Evolutionary conservation across 2,329 filamentous ascomycete genomes (phyloP), one percentile per base, ranked within the genome.

Genomic region (Aspergillus tamarii): DNA sequence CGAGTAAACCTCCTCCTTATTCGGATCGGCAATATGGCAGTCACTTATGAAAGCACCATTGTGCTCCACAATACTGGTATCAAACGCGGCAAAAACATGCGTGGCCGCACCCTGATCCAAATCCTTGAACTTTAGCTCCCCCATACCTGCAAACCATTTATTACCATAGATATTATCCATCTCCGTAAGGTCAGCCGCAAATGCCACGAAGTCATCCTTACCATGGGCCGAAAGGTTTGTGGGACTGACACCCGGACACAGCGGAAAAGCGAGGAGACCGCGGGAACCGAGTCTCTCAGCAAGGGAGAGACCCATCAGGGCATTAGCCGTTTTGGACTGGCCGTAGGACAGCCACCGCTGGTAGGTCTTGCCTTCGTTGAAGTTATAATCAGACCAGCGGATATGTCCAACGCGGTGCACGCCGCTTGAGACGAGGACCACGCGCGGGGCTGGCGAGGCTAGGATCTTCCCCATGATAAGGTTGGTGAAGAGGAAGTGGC

Each of bases 361-460:
- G 57, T 76, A 76, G 0, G 61, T 67, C 21, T 70, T 68, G 10
- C 71, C 72, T 7, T 66, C 63, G 26, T 77, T 73, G 64, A 84
- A 84, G 39, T 82, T 80, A 48, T 74, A 78, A 67, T 84, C 82
- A 46, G 76, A 73, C 63, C 79, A 84, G 3, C 81, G 73, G n/a
- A 84, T 70, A 1, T 78, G 79, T 2, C 73, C 71, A 11, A 84
- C 54, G 5, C 78, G 74, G 64, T 85, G 77, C 2, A 81, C 82
- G 39, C 79, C 72, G 66, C 82, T 84, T 30, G 77, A 77, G 11
- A 85, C 72, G 61, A 78, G 82, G 21, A 85, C 77, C 9, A 85
- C 64, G 0, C 80, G 72, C 9, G 59, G 32, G 16, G 77, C 70
- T 9, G 62, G 62, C 16, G 69, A 23, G 1, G 70, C 69, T 0